Percentiles rank a stretch among this genome's conserved stretches.
Evolutionary conservation across 768 basidiomycete species (phyloP).

Genomic region (Phaeolepiota aurea): DNA sequence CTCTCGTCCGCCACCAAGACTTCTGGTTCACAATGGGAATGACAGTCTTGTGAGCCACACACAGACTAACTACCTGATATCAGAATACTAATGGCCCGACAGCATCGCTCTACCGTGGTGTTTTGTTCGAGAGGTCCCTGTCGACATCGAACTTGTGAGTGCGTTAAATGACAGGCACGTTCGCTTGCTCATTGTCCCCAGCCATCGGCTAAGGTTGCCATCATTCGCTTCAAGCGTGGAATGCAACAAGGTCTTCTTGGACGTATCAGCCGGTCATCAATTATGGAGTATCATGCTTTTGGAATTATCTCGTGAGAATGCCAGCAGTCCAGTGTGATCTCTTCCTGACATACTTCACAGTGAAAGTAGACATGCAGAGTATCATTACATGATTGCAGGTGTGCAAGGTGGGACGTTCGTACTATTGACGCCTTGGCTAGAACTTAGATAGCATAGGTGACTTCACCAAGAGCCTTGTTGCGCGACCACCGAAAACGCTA

Average conservation of each 20-base stretch:
- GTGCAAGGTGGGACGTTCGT: slow-evolving; percentile 51
- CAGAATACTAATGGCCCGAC: slow-evolving; percentile 2
- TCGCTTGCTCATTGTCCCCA: slow-evolving; percentile 16
- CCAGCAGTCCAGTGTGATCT: slow-evolving; percentile 1
- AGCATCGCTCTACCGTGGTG: slow-evolving; percentile 73
- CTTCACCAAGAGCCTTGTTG: slow-evolving; percentile 66
- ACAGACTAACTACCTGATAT: background rate
- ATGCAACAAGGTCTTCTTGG: slow-evolving; percentile 80
- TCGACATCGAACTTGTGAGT: slow-evolving; percentile 70
- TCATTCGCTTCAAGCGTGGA: slow-evolving; percentile 72
- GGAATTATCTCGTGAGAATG: slow-evolving; percentile 61
- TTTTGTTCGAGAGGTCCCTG: slow-evolving; percentile 61
- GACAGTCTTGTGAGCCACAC: slow-evolving; percentile 53
- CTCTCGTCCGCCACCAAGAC: slow-evolving; percentile 59
- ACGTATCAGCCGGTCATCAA: slow-evolving; percentile 61
- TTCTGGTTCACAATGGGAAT: slow-evolving; percentile 73
- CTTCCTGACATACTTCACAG: slow-evolving; percentile 22
- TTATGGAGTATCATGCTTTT: slow-evolving; percentile 81
- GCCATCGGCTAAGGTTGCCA: slow-evolving; percentile 75
- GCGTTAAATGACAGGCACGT: background rate
- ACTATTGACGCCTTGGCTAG: background rate
- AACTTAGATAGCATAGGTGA: slow-evolving; percentile 35
- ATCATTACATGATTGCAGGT: slow-evolving; percentile 77
- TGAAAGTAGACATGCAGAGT: slow-evolving; percentile 63
- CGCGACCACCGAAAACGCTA: slow-evolving; percentile 56